Evolutionary conservation across 352 stramenopile species (phyloP).

Genomic region (Globisporangium cystogenes): DNA sequence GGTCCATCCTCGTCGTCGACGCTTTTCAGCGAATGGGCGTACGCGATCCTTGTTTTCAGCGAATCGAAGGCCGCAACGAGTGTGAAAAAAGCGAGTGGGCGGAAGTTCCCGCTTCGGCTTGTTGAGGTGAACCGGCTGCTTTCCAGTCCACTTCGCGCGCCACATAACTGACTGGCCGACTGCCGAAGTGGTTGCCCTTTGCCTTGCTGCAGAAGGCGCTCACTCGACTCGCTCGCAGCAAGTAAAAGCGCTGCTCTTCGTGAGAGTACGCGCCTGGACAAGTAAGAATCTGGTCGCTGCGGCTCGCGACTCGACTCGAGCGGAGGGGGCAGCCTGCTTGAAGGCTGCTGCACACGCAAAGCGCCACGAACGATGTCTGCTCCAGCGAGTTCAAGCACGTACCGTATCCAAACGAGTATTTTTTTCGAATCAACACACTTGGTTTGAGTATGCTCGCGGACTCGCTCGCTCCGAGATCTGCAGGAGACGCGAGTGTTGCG

Average conservation of each 20-base stretch:
- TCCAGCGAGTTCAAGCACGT: no score
- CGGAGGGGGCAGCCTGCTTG: no score
- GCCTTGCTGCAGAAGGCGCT: no score
- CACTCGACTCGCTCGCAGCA: neutral
- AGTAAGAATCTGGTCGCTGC: no score
- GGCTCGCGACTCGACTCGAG: no score
- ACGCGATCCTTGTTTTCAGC: neutral
- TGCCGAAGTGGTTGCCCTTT: neutral
- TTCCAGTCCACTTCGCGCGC: neutral
- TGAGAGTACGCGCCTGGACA: no score
- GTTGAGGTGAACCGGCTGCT: constrained; percentile 1
- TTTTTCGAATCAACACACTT: no score
- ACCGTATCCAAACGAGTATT: no score
- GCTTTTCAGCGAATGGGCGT: neutral
- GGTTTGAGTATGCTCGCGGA: neutral
- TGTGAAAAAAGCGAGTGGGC: constrained; percentile 1
- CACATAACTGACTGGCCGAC: neutral
- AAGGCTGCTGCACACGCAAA: no score
- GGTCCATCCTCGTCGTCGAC: neutral
- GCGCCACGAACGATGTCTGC: no score
- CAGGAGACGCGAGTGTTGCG: no score
- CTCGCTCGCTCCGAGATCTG: neutral
- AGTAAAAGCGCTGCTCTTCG: neutral
- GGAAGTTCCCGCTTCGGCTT: neutral
- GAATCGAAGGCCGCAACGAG: neutral